phyloP scores from a whole-genome alignment of 441 rosid genomes.

The Brassica balearica region DNA sequence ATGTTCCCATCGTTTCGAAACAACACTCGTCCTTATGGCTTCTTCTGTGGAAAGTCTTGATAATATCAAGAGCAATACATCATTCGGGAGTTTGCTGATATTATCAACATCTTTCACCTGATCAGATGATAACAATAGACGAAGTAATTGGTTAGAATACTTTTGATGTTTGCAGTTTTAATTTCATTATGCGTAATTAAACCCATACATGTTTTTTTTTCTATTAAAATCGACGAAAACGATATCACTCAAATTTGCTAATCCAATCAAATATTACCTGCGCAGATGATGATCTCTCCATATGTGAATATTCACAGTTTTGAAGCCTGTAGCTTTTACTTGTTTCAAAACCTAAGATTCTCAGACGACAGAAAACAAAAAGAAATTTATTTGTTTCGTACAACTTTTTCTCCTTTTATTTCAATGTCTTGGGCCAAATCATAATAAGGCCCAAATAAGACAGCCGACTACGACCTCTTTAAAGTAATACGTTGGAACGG shows the following conservation, averaged over 20 bases:
- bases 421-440: too few species aligned
- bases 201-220: not conserved
- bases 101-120: not conserved
- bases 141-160: too few species aligned
- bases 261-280: not conserved
- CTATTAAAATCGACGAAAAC: not conserved
- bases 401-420: not conserved
- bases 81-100: not conserved
- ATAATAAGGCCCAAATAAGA: too few species aligned
- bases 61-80: not conserved
- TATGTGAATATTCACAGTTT: not conserved
- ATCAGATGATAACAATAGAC: too few species aligned
- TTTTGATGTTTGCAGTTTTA: too few species aligned
- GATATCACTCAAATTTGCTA: not conserved
- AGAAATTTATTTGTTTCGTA: not conserved
- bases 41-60: not conserved
- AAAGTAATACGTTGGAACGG: slow-evolving; percentile 10
- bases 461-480: not conserved
- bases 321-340: not conserved
- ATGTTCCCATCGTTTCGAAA: not conserved
- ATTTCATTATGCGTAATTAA: too few species aligned
- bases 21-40: not conserved
- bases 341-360: not conserved
- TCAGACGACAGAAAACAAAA: not conserved
- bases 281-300: not conserved